Evolutionary conservation across 805 yeast species (phyloP).

Genomic region (Wickerhamiella kurtzmanii): DNA sequence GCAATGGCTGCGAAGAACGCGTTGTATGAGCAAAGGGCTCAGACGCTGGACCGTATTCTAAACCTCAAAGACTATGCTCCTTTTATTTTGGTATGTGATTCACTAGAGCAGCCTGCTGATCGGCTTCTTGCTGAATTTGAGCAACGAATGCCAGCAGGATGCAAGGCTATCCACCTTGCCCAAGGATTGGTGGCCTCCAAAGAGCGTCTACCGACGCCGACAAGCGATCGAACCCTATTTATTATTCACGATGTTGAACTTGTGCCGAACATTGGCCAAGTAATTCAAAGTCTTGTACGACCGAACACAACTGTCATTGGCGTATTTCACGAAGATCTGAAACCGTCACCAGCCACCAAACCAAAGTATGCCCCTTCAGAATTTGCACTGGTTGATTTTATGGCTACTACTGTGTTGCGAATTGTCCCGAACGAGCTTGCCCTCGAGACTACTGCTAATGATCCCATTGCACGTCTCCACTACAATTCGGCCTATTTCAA

Average conservation of each 20-base stretch:
- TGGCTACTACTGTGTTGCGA: conserved; percentile 64
- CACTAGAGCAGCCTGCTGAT: conserved; percentile 53
- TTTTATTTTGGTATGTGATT: conserved; percentile 54
- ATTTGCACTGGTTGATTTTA: conserved; percentile 41
- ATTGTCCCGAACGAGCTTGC: conserved; percentile 33
- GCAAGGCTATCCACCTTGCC: conserved; percentile 3
- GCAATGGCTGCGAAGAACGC: neutral
- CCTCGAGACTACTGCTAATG: conserved; percentile 25
- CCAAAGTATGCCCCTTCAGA: conserved; percentile 39
- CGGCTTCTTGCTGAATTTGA: conserved; percentile 46
- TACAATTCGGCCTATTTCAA: conserved; percentile 24
- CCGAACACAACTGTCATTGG: conserved; percentile 23
- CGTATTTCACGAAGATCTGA: conserved; percentile 14
- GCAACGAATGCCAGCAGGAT: conserved; percentile 25
- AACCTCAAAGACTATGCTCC: conserved; percentile 64
- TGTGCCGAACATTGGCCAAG: conserved; percentile 36
- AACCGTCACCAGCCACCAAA: conserved; percentile 4
- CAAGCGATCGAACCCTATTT: conserved; percentile 28
- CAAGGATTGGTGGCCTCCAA: neutral
- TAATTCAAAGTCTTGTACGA: conserved; percentile 38
- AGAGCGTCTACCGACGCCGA: conserved; percentile 2
- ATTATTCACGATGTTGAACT: conserved; percentile 60
- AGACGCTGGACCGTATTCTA: conserved; percentile 51
- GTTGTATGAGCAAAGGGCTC: conserved; percentile 23
- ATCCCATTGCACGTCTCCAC: conserved; percentile 23